Evolutionary conservation across 2,329 filamentous ascomycete species (phyloP), one percentile per base, ranked within the genome.

Genomic region (Apiospora malaysiana): DNA sequence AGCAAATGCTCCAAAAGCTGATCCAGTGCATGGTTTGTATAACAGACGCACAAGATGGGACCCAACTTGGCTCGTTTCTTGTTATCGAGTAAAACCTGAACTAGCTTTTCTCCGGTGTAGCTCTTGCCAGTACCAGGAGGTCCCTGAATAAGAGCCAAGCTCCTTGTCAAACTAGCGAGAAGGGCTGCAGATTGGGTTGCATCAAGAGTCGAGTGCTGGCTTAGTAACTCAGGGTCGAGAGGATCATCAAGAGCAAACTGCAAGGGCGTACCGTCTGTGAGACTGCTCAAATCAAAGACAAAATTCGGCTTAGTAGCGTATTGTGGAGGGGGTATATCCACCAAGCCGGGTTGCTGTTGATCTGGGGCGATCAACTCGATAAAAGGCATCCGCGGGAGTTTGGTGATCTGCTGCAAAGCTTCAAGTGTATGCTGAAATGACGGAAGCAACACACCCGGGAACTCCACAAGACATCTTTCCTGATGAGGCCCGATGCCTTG

Each of bases 81-180:
- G 73, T 85, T 85, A 16, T 77, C 76, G 3, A 91, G 75, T 7
- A 91, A 76, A 0, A 85, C 83, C 71, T 87, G 86, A 71, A 92
- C 85, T n/a, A 93, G 77, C 59, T 86, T 83, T 1, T 89, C 83
- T 2, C 90, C 91, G 0, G 86, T 84, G 73, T 86, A 92, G 4
- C 84, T 87, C 76, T 93, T 93, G 0, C 92, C 91, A 0, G 91
- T 93, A 0, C 92, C 91, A 0, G 91, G 91, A 0, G 91, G 91
- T 0, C 92, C 92, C 80, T 93, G 91, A 14, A 93, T 91, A 5
- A 93, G 81, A 1, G 89, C 86, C 10, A 92, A 78, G 45, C 84
- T 83, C 0, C 85, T 83, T 0, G 81, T 83, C 0, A 93, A 78
- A 2, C 88, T 84, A 23, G 84, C 80, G 0, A 91, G 73, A 0